Base-by-base conservation (phyloP, 257 asterid genomes). In the Thymus mandschuricus region DNA sequence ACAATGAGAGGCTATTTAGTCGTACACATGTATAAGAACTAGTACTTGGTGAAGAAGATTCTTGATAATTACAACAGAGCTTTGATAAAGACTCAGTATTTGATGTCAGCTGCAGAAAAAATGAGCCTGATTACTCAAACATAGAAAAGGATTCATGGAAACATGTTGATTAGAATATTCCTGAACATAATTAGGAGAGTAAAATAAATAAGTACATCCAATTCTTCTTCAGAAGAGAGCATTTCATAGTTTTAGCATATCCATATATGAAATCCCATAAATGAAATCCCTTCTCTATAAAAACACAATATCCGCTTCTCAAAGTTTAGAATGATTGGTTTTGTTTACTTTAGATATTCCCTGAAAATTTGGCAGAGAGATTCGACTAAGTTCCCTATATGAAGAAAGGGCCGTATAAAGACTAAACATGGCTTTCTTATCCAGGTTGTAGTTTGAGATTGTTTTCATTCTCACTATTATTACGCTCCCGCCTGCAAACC, bases 1-100 rank as follows among this genome's bases (percentile, higher is more conserved):
- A 86, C 57, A 95, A 70, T 34, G 98, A 90, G 74, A 92, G 90
- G 51, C 87, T 80, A 73, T 76, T 87, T 68, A 95, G 79, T 58
- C 87, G 85, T 30, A 90, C 64, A 73, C 85, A 81, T 10, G 77
- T 58, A 73, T 43, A 72, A 31, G 82, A 68, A 55, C 69, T 69
- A 12, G 29, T 62, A 73, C 69, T 70, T 71, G 89, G 68, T 72
- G 79, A 82, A 68, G 87, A 67, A 49, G 81, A 62, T 75, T 86
- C 89, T 66, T 82, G 86, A 73, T 92, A 88, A 62, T 66, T 77
- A 62, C 40, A 48, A 71, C 86, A 82, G 68, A 63, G 81, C 79
- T 75, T 83, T 72, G 75, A 73, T 71, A 92, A 71, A 64, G 89
- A 80, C 77, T 80, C 92, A 46, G 41, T 64, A 72, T 83, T 80